Evolutionary conservation across 257 asterid genomes (phyloP).

Genomic region (Capsicum baccatum): DNA sequence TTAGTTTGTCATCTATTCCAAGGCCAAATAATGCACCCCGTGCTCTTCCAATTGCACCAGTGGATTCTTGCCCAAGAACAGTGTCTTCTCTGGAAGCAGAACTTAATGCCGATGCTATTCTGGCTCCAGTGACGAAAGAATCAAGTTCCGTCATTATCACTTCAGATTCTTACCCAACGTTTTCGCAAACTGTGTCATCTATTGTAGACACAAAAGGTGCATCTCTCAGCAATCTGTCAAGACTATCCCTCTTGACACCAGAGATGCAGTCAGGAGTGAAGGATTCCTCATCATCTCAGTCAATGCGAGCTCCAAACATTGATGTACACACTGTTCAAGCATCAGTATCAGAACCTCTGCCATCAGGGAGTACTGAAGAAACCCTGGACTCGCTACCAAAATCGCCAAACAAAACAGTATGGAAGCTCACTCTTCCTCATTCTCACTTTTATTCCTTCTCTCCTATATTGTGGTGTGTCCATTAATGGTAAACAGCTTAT

Average conservation of each 20-base stretch:
- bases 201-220: conserved; percentile 8
- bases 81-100: conserved; percentile 30
- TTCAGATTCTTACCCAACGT: conserved; percentile 24
- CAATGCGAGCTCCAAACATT: background rate
- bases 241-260: conserved; percentile 7
- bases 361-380: conserved; percentile 29
- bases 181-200: background rate
- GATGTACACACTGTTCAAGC: conserved; percentile 13
- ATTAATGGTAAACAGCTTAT: background rate
- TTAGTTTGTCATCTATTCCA: conserved; percentile 26
- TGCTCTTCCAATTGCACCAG: conserved; percentile 28
- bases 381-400: conserved; percentile 18
- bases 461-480: background rate
- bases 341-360: conserved; percentile 25
- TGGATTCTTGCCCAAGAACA: conserved; percentile 21
- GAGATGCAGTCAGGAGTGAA: conserved; percentile 23
- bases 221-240: conserved; percentile 16
- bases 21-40: conserved; percentile 26
- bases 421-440: background rate
- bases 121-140: conserved; percentile 27
- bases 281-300: conserved; percentile 1
- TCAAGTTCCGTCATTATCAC: conserved; percentile 34
- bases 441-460: conserved; percentile 4
- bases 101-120: conserved; percentile 24
- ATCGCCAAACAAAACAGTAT: conserved; percentile 30